phyloP scores from a whole-genome alignment of 1,139 yeast species.

The Entelexis paramagnoliae region DNA sequence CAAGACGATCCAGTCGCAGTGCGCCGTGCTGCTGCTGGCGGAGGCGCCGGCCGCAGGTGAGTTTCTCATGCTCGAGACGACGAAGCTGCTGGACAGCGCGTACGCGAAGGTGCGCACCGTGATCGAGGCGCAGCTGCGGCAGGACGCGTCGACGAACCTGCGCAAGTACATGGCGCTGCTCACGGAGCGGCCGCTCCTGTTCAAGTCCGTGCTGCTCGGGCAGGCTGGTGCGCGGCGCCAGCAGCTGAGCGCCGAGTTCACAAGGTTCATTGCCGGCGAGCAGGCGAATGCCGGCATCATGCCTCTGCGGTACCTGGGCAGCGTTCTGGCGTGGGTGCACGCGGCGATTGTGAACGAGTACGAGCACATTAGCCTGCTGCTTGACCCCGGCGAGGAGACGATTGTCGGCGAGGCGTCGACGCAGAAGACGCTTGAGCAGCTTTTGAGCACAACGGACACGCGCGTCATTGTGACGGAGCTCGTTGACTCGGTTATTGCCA shows the following conservation, averaged over 20 bases:
- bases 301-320: constrained; percentile 74
- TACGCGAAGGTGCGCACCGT: constrained; percentile 41
- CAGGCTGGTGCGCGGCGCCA: constrained; percentile 30
- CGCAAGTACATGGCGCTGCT: constrained; percentile 29
- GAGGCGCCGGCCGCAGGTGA: constrained; percentile 54
- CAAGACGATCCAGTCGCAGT: constrained; percentile 43
- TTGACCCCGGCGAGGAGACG: constrained; percentile 31
- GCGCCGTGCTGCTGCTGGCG: constrained; percentile 38
- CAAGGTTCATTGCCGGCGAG: constrained; percentile 9
- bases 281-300: constrained; percentile 38
- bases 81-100: constrained; percentile 43
- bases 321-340: constrained; percentile 80
- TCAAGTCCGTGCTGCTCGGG: constrained; percentile 30
- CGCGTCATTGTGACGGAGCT: constrained; percentile 19
- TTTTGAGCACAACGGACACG: constrained; percentile 18
- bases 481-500: constrained; percentile 18
- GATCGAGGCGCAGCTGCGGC: constrained; percentile 29
- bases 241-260: constrained; percentile 34
- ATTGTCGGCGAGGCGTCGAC: background rate
- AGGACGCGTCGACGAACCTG: constrained; percentile 18
- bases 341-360: constrained; percentile 81
- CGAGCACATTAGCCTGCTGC: constrained; percentile 55
- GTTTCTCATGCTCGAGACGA: constrained; percentile 51
- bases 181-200: constrained; percentile 34
- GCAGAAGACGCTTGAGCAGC: constrained; percentile 7